These are phyloP conservation scores for Populus deltoides DNA, from an alignment of 345 rosid genomes.

Conservation along the genomic window DNA sequence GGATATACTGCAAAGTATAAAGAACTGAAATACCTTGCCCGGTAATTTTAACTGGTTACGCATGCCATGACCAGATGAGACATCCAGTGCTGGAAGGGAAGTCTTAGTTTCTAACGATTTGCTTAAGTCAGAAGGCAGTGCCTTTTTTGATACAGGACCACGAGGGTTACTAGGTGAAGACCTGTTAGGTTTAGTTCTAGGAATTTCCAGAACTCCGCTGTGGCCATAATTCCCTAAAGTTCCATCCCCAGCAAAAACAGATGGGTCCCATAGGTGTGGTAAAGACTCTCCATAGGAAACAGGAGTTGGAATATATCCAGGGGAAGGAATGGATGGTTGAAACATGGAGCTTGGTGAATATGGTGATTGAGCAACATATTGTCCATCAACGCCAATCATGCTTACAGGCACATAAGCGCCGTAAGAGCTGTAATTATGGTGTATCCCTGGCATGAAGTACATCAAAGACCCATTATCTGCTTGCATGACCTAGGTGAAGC, in stretches of 20 bases:
- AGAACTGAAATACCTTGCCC: constrained; percentile 32
- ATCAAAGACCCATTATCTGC: constrained; percentile 52
- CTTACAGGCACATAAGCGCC: constrained; percentile 33
- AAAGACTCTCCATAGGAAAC: constrained; percentile 39
- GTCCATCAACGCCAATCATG: constrained; percentile 28
- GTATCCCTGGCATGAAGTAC: constrained; percentile 45
- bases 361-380: constrained; percentile 33
- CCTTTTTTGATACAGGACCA: constrained; percentile 6
- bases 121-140: constrained; percentile 8
- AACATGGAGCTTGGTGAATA: constrained; percentile 27
- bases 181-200: constrained; percentile 29
- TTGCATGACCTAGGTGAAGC: constrained; percentile 36
- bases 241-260: constrained; percentile 16
- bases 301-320: constrained; percentile 36
- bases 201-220: constrained; percentile 32
- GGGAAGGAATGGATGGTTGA: constrained; percentile 26
- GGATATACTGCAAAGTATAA: constrained; percentile 1
- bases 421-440: constrained; percentile 27
- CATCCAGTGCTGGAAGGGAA: constrained; percentile 16
- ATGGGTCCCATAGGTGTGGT: constrained; percentile 39
- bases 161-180: constrained; percentile 38
- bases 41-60: constrained; percentile 36
- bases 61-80: constrained; percentile 28
- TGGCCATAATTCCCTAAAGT: constrained; percentile 23
- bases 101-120: constrained; percentile 25